These are phyloP conservation scores for Ambrosiella beaveri DNA, from an alignment of 2,329 filamentous ascomycete genomes.

Conservation along the genomic window DNA sequence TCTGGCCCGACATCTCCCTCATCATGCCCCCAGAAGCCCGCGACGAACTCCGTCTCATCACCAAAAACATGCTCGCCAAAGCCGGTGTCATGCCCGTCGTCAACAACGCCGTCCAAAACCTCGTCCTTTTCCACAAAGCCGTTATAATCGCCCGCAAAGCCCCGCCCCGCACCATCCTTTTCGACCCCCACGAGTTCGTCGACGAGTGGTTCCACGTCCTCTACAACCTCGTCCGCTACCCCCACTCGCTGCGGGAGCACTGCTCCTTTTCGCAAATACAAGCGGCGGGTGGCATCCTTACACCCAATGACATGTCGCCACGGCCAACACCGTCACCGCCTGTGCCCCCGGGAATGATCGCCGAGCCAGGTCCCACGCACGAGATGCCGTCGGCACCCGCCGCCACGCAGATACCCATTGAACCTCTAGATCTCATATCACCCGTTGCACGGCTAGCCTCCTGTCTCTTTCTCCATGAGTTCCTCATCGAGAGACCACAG, in stretches of 20 bases:
- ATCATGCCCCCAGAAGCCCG: constrained; percentile 3
- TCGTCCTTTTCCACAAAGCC: constrained; percentile 8
- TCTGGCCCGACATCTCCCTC: constrained; percentile 10
- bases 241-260: constrained; percentile 10
- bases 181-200: constrained; percentile 10
- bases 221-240: constrained; percentile 7
- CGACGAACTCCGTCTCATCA: constrained; percentile 1
- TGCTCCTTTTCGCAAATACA: constrained; percentile 10
- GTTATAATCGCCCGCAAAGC: constrained; percentile 7
- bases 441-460: constrained; percentile 5
- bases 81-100: constrained; percentile 11
- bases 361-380: not conserved
- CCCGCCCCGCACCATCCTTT: constrained; percentile 5
- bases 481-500: constrained; percentile 8
- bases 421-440: constrained; percentile 7
- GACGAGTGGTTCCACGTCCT: constrained; percentile 12
- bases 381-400: not conserved
- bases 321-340: not conserved
- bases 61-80: not conserved
- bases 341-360: not conserved
- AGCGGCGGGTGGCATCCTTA: constrained; percentile 4
- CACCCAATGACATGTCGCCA: not conserved
- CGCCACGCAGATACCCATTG: not conserved
- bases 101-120: constrained; percentile 1
- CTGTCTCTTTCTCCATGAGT: constrained; percentile 9